These are phyloP conservation scores for Arthrobotrys pseudoclavata DNA, from an alignment of 2,329 filamentous ascomycete species.

Conservation along the genomic window DNA sequence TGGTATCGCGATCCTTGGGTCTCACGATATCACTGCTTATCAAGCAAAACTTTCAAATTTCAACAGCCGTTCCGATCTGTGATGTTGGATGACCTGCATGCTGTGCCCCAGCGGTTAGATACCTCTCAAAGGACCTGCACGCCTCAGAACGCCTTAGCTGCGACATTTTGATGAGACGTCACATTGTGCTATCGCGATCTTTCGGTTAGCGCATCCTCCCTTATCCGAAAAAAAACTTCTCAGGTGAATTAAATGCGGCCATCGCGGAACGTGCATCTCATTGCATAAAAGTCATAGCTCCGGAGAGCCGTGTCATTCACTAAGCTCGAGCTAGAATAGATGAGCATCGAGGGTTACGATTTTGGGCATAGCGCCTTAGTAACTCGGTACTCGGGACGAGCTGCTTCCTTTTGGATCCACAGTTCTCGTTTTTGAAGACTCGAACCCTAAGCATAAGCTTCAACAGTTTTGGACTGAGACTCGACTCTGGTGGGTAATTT, in stretches of 20 bases:
- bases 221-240: conserved; percentile 9
- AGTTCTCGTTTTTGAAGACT: conserved; percentile 7
- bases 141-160: not conserved
- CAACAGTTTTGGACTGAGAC: conserved; percentile 46
- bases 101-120: conserved; percentile 34
- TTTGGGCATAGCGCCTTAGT: conserved; percentile 33
- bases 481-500: not conserved
- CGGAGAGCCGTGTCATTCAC: conserved; percentile 14
- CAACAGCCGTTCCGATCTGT: conserved; percentile 19
- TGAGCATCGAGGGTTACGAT: conserved; percentile 47
- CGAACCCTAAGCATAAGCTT: conserved; percentile 35
- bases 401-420: conserved; percentile 54
- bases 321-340: conserved; percentile 47
- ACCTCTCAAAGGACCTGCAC: conserved; percentile 16
- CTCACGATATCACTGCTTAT: conserved; percentile 25
- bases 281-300: conserved; percentile 30
- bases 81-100: conserved; percentile 16
- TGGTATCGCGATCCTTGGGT: conserved; percentile 20
- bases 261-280: conserved; percentile 48
- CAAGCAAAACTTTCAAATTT: conserved; percentile 1
- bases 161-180: conserved; percentile 16
- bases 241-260: conserved; percentile 41
- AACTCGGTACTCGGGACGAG: conserved; percentile 55
- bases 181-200: conserved; percentile 40
- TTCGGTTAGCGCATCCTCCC: conserved; percentile 31